A percentile compares a stretch with the other conserved stretches of the same genome.
Conservation (phyloP, 768 basidiomycete genomes). For the Panus rudis region DNA sequence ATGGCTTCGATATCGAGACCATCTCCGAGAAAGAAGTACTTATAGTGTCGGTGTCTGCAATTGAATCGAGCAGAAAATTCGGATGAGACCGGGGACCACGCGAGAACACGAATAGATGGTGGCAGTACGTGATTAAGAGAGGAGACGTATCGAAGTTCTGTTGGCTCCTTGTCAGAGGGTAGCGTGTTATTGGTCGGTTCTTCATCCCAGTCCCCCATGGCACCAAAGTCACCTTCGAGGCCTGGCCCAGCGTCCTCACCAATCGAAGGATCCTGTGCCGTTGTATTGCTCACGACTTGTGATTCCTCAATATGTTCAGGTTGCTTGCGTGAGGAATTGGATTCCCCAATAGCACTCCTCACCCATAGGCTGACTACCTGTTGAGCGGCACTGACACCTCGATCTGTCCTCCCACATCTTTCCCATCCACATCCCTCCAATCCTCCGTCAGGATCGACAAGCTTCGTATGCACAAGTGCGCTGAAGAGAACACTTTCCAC, state of each 20-base stretch:
- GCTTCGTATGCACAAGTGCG: slow-evolving; percentile 67
- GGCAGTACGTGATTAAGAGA: slow-evolving; percentile 87
- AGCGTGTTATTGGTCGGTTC: slow-evolving; percentile 15
- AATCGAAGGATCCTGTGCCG: background rate
- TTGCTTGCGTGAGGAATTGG: background rate
- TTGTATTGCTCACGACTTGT: background rate
- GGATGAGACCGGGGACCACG: slow-evolving; percentile 84
- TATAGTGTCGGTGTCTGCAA: slow-evolving; percentile 88
- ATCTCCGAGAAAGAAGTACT: slow-evolving; percentile 83
- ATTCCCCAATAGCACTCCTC: slow-evolving; percentile 50
- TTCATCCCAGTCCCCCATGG: slow-evolving; percentile 28
- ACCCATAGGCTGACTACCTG: slow-evolving; percentile 93
- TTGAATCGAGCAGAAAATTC: slow-evolving; percentile 85
- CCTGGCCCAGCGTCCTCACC: slow-evolving; percentile 15
- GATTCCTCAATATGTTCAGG: background rate
- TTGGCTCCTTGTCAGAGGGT: slow-evolving; percentile 30
- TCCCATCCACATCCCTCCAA: slow-evolving; percentile 87
- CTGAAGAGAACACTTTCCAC: slow-evolving; percentile 85
- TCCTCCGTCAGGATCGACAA: slow-evolving; percentile 70
- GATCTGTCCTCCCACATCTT: slow-evolving; percentile 89
- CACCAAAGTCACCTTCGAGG: slow-evolving; percentile 34
- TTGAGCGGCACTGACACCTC: slow-evolving; percentile 89
- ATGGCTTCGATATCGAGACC: slow-evolving; percentile 67
- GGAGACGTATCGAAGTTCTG: slow-evolving; percentile 69
- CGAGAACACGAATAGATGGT: slow-evolving; percentile 80